Base-by-base conservation (phyloP, 768 basidiomycete genomes). In the Sporobolomyces pararoseus region DNA sequence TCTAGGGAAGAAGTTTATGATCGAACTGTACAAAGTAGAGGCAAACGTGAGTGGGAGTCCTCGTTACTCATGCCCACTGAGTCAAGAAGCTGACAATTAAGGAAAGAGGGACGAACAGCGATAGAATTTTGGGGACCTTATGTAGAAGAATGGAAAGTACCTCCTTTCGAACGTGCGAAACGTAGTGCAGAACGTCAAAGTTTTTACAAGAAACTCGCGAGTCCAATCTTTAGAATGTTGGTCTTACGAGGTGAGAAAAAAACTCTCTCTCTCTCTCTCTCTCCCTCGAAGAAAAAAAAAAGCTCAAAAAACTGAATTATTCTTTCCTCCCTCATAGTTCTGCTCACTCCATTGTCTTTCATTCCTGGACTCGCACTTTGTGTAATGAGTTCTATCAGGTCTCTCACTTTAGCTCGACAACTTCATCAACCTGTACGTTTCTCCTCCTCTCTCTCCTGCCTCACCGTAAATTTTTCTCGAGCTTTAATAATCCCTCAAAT, bases 351-450 rank as follows among this genome's bases (percentile, higher is more conserved):
- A 6, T 62, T 78, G 13, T 58, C 63, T 50, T 77, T 77, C 53
- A 51, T 78, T 23, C 77, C 77, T 1, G 69, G 66, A 50, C 32
- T 78, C 1, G 52, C 63, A 7, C 52, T 75, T 29, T 50, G 64
- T 59, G 66, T 77, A 14, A 51, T 69, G 29, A 64, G 75, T 52
- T 68, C 68, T 14, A 58, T 78, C 17, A 65, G 78, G n/a, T 72
- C 75, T 19, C 76, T 81, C 49, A 79, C 78, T 6, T 77, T 80
- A 0, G 81, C 77, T 9, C 73, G 79, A 32, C 72, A 70, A 19
- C 74, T 81, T 0, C 81, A 80, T 70, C 68, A 77, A 29, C 79
- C 81, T 3, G 66, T 75, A 13, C 16, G 70, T 50, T 6, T 23
- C 39, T 13, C 14, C 17, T 54, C 4, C 2, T 16, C 31, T 27